phyloP scores from a whole-genome alignment of 306 rosid species.

The Corylus heterophylla region DNA sequence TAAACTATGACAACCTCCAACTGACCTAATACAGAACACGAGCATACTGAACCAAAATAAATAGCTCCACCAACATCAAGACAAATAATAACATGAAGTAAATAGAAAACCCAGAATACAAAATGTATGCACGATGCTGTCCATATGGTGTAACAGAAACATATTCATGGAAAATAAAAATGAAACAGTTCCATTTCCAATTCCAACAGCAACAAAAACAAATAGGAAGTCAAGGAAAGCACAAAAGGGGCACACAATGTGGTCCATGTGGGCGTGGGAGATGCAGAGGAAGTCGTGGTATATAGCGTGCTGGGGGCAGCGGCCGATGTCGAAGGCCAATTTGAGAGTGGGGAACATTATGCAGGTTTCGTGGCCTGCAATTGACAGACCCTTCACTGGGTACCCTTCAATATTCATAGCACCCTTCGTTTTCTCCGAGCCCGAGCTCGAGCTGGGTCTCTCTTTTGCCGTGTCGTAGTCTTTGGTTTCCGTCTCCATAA shows the following conservation, averaged over 20 bases:
- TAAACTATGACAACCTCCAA: too few relatives aligned
- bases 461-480: slow-evolving; percentile 8
- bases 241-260: slow-evolving; percentile 60
- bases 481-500: slow-evolving; percentile 24
- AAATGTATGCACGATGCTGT: neutral
- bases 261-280: slow-evolving; percentile 98
- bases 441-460: neutral
- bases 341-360: slow-evolving; percentile 69
- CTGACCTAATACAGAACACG: too few relatives aligned
- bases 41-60: too few relatives aligned
- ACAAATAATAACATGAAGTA: too few relatives aligned
- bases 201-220: neutral
- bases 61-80: too few relatives aligned
- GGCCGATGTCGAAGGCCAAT: slow-evolving; percentile 85
- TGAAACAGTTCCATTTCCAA: neutral
- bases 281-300: slow-evolving; percentile 72
- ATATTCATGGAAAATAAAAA: neutral
- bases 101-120: neutral
- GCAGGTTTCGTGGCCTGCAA: slow-evolving; percentile 97
- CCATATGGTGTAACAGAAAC: neutral
- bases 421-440: slow-evolving; percentile 42
- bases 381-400: slow-evolving; percentile 78
- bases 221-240: neutral
- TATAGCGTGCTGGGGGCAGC: slow-evolving; percentile 90
- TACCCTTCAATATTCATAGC: slow-evolving; percentile 68